Evolutionary conservation across 148 eudicot species (phyloP).

Genomic region (Arctostaphylos glauca): DNA sequence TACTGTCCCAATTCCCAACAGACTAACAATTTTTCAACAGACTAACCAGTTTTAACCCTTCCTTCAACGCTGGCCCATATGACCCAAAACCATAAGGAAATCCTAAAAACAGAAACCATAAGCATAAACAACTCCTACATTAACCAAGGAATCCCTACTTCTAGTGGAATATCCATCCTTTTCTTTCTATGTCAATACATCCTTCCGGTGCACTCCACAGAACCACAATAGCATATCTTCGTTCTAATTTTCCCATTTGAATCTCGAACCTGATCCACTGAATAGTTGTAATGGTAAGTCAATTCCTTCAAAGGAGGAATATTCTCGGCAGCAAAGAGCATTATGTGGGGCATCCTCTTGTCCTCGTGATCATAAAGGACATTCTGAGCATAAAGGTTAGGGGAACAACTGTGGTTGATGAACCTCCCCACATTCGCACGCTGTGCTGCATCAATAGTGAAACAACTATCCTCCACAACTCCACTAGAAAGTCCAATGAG

Average conservation of each 20-base stretch:
- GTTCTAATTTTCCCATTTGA: conserved; percentile 60
- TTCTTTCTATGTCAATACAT: conserved; percentile 43
- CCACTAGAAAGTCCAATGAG: conserved; percentile 24
- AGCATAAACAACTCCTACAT: background rate
- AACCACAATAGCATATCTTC: conserved; percentile 82
- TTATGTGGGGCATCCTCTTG: conserved; percentile 78
- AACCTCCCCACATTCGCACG: conserved; percentile 82
- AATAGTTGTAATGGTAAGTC: conserved; percentile 74
- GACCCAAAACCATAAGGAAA: background rate
- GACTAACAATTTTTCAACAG: background rate
- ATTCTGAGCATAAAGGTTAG: conserved; percentile 83
- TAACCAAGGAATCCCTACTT: background rate
- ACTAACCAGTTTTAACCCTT: background rate
- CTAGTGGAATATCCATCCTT: background rate
- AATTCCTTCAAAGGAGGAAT: conserved; percentile 85
- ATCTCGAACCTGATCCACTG: conserved; percentile 60
- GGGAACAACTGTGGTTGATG: conserved; percentile 85
- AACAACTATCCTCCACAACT: conserved; percentile 51
- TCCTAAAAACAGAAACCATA: background rate
- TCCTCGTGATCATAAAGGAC: conserved; percentile 86
- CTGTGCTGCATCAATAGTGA: conserved; percentile 73
- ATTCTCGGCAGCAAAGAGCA: conserved; percentile 86
- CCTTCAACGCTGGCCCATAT: background rate
- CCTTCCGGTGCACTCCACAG: conserved; percentile 72
- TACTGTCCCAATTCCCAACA: background rate